phyloP scores from a whole-genome alignment of 176 grass and related monocot species.

The Zoysia pacifica region DNA sequence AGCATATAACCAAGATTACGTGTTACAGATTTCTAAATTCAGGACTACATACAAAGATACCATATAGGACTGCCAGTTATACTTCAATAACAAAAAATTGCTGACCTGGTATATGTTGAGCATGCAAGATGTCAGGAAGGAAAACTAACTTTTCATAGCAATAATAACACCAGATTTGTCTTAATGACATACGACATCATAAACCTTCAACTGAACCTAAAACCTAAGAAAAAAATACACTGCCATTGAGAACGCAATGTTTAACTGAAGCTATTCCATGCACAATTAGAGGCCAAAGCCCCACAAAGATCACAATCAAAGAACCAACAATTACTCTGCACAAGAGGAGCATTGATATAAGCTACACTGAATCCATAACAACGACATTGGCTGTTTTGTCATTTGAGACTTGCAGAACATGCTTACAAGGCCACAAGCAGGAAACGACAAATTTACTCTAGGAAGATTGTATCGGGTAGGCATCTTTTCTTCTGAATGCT shows the following conservation, averaged over 20 bases:
- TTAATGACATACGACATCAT: background rate
- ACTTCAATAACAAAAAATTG: background rate
- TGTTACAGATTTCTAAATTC: slow-evolving; percentile 10
- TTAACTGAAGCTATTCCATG: background rate
- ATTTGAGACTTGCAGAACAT: slow-evolving; percentile 54
- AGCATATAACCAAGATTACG: background rate
- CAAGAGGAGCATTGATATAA: background rate
- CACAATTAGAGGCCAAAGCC: slow-evolving; percentile 3
- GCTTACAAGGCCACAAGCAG: slow-evolving; percentile 52
- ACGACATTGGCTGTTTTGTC: slow-evolving; percentile 27
- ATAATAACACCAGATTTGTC: background rate
- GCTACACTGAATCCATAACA: slow-evolving; percentile 3
- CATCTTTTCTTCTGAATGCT: slow-evolving; percentile 50
- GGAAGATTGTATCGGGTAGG: slow-evolving; percentile 64
- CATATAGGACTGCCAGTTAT: background rate
- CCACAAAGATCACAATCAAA: slow-evolving; percentile 2
- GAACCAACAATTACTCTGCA: background rate
- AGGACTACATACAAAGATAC: background rate
- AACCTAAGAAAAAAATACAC: background rate
- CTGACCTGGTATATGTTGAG: background rate
- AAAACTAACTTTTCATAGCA: background rate
- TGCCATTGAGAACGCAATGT: background rate
- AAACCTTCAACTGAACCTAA: slow-evolving; percentile 13
- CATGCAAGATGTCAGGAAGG: slow-evolving; percentile 9
- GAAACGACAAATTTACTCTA: slow-evolving; percentile 58